Conservation (phyloP, 2,329 filamentous ascomycete genomes). For the Lasiodiplodia gonubiensis region DNA sequence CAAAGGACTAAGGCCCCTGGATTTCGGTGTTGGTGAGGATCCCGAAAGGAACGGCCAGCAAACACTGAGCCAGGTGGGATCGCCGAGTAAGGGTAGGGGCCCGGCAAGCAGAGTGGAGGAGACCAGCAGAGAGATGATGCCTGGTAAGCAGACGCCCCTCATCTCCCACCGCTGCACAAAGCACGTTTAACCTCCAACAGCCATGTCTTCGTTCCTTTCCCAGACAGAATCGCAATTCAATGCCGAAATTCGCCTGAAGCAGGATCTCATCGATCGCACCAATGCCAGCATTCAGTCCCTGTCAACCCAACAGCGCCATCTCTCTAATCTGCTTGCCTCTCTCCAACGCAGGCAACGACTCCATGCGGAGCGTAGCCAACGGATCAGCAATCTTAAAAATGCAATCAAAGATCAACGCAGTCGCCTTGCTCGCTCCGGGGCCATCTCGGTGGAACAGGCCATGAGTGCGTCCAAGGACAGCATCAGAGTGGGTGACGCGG, state of each 20-base stretch:
- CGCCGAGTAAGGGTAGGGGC: constrained; percentile 46
- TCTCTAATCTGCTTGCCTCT: constrained; percentile 74
- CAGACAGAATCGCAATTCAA: constrained; percentile 81
- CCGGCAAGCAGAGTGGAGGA: constrained; percentile 64
- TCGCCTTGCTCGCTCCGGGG: constrained; percentile 19
- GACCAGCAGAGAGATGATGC: constrained; percentile 79
- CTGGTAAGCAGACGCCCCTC: constrained; percentile 62
- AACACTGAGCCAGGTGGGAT: constrained; percentile 40
- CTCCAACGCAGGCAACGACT: constrained; percentile 70
- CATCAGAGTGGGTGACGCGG: constrained; percentile 54
- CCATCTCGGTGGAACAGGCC: constrained; percentile 23
- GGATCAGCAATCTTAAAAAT: constrained; percentile 77
- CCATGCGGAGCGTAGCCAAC: constrained; percentile 68
- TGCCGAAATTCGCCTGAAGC: constrained; percentile 80
- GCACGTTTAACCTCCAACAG: constrained; percentile 48
- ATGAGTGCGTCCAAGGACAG: constrained; percentile 56
- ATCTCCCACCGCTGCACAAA: constrained; percentile 8
- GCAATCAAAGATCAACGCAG: constrained; percentile 73
- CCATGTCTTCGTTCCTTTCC: constrained; percentile 81
- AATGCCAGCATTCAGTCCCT: constrained; percentile 81
- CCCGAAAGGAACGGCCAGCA: constrained; percentile 52
- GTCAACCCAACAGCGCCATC: constrained; percentile 77
- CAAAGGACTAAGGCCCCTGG: constrained; percentile 84
- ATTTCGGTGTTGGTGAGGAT: constrained; percentile 88
- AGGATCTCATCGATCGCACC: constrained; percentile 79